phyloP scores from a whole-genome alignment of 768 basidiomycete genomes.

The Xanthoconium purpureum region DNA sequence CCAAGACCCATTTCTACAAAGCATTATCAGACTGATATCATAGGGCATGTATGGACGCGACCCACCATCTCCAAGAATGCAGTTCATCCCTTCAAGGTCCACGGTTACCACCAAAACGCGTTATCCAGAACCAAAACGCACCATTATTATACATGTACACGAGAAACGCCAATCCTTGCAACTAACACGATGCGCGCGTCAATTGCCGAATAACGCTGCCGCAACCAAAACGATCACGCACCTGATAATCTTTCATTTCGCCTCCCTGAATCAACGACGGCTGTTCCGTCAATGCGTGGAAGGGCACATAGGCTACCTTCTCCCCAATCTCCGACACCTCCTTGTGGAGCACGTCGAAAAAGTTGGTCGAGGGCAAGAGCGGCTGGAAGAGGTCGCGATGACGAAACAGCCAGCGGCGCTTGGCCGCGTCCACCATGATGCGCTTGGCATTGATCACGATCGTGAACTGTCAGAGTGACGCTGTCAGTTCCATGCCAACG shows the following conservation, averaged over 20 bases:
- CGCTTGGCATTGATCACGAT: conserved; percentile 37
- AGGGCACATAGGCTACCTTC: conserved; percentile 32
- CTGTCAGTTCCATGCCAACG: neutral
- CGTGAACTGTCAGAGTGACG: conserved; percentile 35
- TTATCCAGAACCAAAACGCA: conserved; percentile 15
- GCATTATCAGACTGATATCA: neutral
- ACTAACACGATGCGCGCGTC: conserved; percentile 26
- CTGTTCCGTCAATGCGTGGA: conserved; percentile 43
- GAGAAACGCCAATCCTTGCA: conserved; percentile 64
- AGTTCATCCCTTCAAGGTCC: conserved; percentile 50
- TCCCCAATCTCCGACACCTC: conserved; percentile 30
- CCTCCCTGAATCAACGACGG: conserved; percentile 52
- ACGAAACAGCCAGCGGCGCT: conserved; percentile 44
- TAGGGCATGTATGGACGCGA: neutral
- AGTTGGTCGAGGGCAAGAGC: conserved; percentile 41
- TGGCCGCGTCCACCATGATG: conserved; percentile 38
- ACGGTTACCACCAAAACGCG: neutral
- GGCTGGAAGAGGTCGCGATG: conserved; percentile 46
- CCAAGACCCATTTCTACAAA: conserved; percentile 58
- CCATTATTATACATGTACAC: conserved; percentile 68
- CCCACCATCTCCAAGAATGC: conserved; percentile 69
- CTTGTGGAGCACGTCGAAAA: conserved; percentile 37
- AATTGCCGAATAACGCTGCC: neutral
- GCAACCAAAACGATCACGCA: conserved; percentile 13
- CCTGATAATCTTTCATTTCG: conserved; percentile 72